Conservation (phyloP, 352 stramenopile species). For the Globisporangium sylvaticum region DNA sequence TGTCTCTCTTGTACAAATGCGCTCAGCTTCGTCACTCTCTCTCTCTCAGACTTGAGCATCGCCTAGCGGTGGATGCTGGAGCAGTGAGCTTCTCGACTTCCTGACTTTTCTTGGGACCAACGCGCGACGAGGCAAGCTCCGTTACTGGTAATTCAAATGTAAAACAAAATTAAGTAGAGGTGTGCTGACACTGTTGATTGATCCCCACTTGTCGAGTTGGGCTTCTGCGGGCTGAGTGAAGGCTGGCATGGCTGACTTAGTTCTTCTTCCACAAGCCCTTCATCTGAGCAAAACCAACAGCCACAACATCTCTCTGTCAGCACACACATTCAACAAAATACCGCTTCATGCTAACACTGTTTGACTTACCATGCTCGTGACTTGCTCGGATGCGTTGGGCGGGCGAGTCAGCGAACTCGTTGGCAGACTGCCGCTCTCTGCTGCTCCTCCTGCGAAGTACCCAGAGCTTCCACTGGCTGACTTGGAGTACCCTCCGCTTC, state of each 20-base stretch:
- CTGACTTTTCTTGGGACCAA: background rate
- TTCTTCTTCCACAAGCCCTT: slow-evolving; percentile 86
- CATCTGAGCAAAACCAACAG: slow-evolving; percentile 30
- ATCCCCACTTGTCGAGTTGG: background rate
- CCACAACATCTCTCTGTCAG: background rate
- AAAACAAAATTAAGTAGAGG: slow-evolving; percentile 29
- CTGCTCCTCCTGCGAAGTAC: slow-evolving; percentile 24
- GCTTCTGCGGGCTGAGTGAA: background rate
- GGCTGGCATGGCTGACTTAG: slow-evolving; percentile 23
- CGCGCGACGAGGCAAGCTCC: background rate
- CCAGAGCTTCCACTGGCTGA: slow-evolving; percentile 7
- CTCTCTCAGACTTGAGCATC: background rate
- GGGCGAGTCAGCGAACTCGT: slow-evolving; percentile 24
- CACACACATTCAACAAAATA: background rate
- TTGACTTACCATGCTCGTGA: slow-evolving; percentile 43
- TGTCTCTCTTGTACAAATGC: slow-evolving; percentile 12
- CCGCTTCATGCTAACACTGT: background rate
- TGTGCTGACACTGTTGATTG: background rate
- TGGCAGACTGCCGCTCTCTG: slow-evolving; percentile 26
- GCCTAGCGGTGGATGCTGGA: background rate
- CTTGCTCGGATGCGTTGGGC: slow-evolving; percentile 38
- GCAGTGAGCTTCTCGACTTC: background rate
- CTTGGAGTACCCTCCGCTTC: slow-evolving; percentile 13
- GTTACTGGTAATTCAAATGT: slow-evolving; percentile 16
- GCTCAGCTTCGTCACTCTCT: background rate